These are phyloP conservation scores for Heliamphora exappendiculata DNA, from an alignment of 148 eudicot genomes.

Conservation along the genomic window DNA sequence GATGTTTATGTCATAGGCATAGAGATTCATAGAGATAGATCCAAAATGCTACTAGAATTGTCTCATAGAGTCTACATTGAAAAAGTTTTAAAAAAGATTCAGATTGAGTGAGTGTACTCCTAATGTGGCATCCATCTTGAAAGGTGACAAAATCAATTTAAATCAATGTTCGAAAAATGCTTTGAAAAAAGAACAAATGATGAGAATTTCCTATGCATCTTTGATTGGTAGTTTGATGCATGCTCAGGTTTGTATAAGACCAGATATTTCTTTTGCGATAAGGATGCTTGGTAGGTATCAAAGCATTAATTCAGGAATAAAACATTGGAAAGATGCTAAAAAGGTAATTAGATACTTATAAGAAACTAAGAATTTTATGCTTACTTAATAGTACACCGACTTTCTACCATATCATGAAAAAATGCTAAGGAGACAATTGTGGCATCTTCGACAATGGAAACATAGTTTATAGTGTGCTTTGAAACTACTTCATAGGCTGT, in stretches of 20 bases:
- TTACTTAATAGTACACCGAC: neutral
- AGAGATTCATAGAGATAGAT: too few relatives aligned
- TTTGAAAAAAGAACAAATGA: neutral
- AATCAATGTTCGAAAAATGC: neutral
- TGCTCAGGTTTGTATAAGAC: neutral
- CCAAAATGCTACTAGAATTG: too few relatives aligned
- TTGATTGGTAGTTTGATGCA: neutral
- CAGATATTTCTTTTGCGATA: neutral
- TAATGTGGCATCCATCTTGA: neutral
- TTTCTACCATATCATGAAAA: neutral
- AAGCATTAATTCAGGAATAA: neutral
- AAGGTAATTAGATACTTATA: neutral
- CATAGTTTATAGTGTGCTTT: neutral
- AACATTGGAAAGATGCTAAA: neutral
- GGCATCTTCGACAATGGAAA: neutral
- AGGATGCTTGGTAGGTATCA: neutral
- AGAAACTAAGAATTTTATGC: neutral
- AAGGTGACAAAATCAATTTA: neutral
- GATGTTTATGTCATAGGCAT: too few relatives aligned
- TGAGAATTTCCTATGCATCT: neutral
- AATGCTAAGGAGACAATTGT: neutral
- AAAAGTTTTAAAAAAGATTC: neutral
- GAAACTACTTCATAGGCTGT: neutral
- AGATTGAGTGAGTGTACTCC: neutral
- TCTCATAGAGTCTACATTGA: neutral